A percentile compares a stretch with the other conserved stretches of the same genome.
phyloP scores from a whole-genome alignment of 768 basidiomycete genomes.

The Boletus speciosus region DNA sequence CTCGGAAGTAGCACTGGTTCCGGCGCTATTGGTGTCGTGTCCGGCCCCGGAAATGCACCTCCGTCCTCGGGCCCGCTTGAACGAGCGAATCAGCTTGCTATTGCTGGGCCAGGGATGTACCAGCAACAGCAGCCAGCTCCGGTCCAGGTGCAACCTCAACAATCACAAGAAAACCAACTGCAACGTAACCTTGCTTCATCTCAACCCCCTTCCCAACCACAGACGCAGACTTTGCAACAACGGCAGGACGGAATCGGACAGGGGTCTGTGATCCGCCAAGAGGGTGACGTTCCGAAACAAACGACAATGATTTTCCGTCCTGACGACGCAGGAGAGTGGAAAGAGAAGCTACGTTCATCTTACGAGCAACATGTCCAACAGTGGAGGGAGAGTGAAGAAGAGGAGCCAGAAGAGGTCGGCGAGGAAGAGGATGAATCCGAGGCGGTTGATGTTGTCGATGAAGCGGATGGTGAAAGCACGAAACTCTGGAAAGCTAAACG shows the following conservation, averaged over 20 bases:
- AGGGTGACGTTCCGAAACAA: slow-evolving; percentile 19
- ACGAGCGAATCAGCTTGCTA: slow-evolving; percentile 41
- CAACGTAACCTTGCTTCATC: slow-evolving; percentile 16
- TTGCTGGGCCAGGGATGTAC: slow-evolving; percentile 36
- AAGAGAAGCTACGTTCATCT: slow-evolving; percentile 65
- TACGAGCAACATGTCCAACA: slow-evolving; percentile 45
- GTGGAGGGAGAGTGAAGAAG: slow-evolving; percentile 48
- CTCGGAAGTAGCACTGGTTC: slow-evolving; percentile 45
- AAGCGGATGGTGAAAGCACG: slow-evolving; percentile 61
- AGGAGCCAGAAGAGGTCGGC: slow-evolving; percentile 60
- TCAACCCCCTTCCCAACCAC: slow-evolving; percentile 35
- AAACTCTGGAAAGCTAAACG: slow-evolving; percentile 85
- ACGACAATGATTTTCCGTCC: slow-evolving; percentile 85
- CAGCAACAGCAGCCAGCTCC: slow-evolving; percentile 35
- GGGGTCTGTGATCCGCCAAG: slow-evolving; percentile 7
- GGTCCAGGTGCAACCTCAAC: slow-evolving; percentile 27
- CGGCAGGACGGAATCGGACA: slow-evolving; percentile 21
- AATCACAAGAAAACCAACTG: slow-evolving; percentile 30
- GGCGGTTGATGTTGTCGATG: slow-evolving; percentile 46
- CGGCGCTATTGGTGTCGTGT: slow-evolving; percentile 40
- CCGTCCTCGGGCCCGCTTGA: slow-evolving; percentile 50
- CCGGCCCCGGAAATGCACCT: slow-evolving; percentile 50
- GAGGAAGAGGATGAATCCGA: slow-evolving; percentile 73
- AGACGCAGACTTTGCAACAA: slow-evolving; percentile 15
- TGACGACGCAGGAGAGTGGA: slow-evolving; percentile 84